These are phyloP conservation scores for Trypanosoma scelopori DNA, from an alignment of 208 protist species.

Conservation along the genomic window DNA sequence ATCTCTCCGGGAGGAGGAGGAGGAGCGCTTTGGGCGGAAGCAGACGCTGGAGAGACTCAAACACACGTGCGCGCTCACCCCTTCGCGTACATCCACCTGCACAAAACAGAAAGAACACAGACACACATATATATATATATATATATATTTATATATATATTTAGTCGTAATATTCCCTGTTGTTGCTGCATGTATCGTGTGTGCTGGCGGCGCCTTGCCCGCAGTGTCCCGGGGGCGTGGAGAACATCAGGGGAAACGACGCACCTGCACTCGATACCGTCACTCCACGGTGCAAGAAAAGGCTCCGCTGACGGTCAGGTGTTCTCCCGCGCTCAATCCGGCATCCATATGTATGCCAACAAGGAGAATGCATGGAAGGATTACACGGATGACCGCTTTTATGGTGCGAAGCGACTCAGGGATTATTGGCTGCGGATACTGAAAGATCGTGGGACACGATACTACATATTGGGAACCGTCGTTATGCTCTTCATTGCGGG, in stretches of 20 bases:
- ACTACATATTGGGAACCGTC: slow-evolving; percentile 78
- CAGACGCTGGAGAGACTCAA: too few relatives aligned
- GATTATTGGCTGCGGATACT: slow-evolving; percentile 77
- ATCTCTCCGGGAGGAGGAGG: too few relatives aligned
- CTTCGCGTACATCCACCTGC: too few relatives aligned
- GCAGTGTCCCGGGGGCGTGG: neutral
- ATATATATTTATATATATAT: too few relatives aligned
- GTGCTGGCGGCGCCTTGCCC: neutral
- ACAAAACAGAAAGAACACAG: too few relatives aligned
- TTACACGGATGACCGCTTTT: slow-evolving; percentile 84
- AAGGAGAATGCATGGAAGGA: slow-evolving; percentile 85
- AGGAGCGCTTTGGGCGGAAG: too few relatives aligned
- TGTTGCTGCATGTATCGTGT: neutral
- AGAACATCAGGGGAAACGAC: neutral
- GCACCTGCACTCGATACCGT: neutral
- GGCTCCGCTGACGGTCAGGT: neutral
- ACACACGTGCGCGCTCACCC: too few relatives aligned
- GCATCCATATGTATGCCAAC: slow-evolving; percentile 87
- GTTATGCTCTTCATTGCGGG: slow-evolving; percentile 44
- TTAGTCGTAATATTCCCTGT: too few relatives aligned
- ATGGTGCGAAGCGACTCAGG: slow-evolving; percentile 74
- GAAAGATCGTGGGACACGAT: slow-evolving; percentile 64
- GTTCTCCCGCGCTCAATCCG: slow-evolving; percentile 22
- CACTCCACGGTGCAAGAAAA: neutral
- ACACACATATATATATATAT: too few relatives aligned